These are phyloP conservation scores for Castanopsis chinensis DNA, from an alignment of 306 rosid species.

Conservation along the genomic window DNA sequence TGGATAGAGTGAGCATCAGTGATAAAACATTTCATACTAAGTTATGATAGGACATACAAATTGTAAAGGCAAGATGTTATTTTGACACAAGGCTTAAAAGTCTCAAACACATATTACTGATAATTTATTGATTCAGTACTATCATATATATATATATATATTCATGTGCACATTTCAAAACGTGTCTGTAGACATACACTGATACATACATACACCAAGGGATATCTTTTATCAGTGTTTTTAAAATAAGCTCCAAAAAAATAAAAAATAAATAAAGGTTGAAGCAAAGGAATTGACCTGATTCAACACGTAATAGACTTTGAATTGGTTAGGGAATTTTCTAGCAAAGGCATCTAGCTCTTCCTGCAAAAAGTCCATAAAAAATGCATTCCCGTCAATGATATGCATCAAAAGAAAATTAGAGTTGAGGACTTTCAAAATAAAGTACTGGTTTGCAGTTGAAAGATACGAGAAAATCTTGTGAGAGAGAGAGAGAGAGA, in stretches of 20 bases:
- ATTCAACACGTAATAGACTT: conserved; percentile 40
- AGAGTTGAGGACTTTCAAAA: neutral
- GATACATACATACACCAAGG: neutral
- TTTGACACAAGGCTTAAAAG: neutral
- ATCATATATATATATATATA: too few species aligned
- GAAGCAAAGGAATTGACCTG: conserved; percentile 32
- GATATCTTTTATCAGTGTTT: neutral
- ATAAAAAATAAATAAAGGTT: neutral
- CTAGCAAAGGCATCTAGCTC: conserved; percentile 38
- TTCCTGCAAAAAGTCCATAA: conserved; percentile 31
- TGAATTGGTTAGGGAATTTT: conserved; percentile 29
- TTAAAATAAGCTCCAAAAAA: neutral
- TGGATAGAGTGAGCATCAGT: neutral
- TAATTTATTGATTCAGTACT: too few species aligned
- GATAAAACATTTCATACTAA: neutral
- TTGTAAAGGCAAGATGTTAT: neutral
- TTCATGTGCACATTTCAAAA: too few species aligned
- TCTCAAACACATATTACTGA: too few species aligned
- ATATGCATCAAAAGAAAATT: neutral
- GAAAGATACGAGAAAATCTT: neutral
- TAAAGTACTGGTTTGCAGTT: neutral
- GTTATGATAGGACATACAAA: neutral
- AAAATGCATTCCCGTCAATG: neutral
- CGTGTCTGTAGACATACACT: too few species aligned
- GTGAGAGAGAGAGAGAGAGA: neutral